phyloP scores from a whole-genome alignment of 2,329 filamentous ascomycete species.

The Endoconidiophora laricicola region DNA sequence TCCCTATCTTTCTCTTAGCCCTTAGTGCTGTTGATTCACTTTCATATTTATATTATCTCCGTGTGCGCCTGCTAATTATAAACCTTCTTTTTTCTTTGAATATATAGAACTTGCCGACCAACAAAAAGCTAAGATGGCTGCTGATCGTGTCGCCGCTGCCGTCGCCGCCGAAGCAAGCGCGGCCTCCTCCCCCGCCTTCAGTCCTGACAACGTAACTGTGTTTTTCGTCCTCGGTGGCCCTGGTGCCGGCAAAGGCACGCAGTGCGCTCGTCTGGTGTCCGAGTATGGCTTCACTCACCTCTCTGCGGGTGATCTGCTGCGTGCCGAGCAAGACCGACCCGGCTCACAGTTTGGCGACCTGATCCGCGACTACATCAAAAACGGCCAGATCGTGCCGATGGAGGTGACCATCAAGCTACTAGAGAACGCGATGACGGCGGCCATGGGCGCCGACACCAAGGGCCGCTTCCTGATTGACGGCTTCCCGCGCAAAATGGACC shows the following conservation, averaged over 20 bases:
- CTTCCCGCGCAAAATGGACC: slow-evolving; percentile 94
- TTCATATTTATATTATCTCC: no score
- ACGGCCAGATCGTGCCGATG: slow-evolving; percentile 96
- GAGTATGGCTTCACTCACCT: slow-evolving; percentile 88
- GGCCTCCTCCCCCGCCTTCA: slow-evolving; percentile 48
- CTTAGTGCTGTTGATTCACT: no score
- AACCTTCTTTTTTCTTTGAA: background rate
- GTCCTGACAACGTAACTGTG: slow-evolving; percentile 63
- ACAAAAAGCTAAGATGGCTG: slow-evolving; percentile 8
- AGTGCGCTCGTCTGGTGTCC: slow-evolving; percentile 73
- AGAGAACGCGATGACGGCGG: slow-evolving; percentile 76
- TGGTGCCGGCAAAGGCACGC: slow-evolving; percentile 90
- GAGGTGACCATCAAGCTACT: slow-evolving; percentile 88
- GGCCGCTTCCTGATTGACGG: slow-evolving; percentile 64
- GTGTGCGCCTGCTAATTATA: no score
- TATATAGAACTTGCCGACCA: slow-evolving; percentile 7
- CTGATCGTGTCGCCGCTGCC: slow-evolving; percentile 7
- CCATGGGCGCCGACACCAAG: slow-evolving; percentile 37
- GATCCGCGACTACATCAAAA: slow-evolving; percentile 84
- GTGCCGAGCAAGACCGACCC: slow-evolving; percentile 76
- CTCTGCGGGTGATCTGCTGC: slow-evolving; percentile 80
- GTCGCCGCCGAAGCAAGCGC: background rate
- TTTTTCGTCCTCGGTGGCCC: slow-evolving; percentile 93
- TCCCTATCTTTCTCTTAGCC: no score
- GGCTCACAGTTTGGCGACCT: slow-evolving; percentile 81